Percentiles rank a stretch among this genome's conserved stretches.
These are phyloP conservation scores for Tolypocladium sp. DNA, from an alignment of 2,329 filamentous ascomycete species.

Conservation along the genomic window DNA sequence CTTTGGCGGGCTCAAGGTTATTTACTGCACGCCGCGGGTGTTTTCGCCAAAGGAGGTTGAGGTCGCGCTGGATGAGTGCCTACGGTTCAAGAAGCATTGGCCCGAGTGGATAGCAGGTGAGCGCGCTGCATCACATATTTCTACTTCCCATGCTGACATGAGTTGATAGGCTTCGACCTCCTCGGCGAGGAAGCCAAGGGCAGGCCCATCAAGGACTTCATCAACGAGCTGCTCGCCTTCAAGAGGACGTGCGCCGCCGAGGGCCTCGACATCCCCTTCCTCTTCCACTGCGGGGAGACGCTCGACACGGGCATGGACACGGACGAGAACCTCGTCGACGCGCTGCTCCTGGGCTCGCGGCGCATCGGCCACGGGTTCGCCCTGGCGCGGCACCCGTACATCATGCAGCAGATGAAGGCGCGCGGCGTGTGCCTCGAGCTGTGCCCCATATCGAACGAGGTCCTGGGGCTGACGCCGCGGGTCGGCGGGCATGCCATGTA, in stretches of 20 bases:
- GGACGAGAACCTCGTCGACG: constrained; percentile 62
- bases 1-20: constrained; percentile 60
- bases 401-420: constrained; percentile 57
- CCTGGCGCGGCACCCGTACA: constrained; percentile 53
- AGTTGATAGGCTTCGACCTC: constrained; percentile 54
- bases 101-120: constrained; percentile 54
- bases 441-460: constrained; percentile 70
- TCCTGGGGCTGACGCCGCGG: constrained; percentile 58
- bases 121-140: too few relatives aligned
- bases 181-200: constrained; percentile 59
- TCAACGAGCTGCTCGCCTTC: constrained; percentile 48
- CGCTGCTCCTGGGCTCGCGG: constrained; percentile 54
- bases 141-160: too few relatives aligned
- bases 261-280: constrained; percentile 54
- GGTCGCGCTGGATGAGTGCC: constrained; percentile 49
- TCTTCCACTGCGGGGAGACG: constrained; percentile 72
- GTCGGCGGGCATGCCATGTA: constrained; percentile 60
- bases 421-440: constrained; percentile 63
- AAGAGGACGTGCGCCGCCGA: constrained; percentile 36
- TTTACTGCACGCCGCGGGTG: constrained; percentile 61
- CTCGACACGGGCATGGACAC: constrained; percentile 54
- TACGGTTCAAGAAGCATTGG: constrained; percentile 48
- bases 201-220: constrained; percentile 46
- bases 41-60: constrained; percentile 40
- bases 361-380: constrained; percentile 70